phyloP scores from a whole-genome alignment of 1,284 basidiomycete genomes.

The Psilocybe mexicana region DNA sequence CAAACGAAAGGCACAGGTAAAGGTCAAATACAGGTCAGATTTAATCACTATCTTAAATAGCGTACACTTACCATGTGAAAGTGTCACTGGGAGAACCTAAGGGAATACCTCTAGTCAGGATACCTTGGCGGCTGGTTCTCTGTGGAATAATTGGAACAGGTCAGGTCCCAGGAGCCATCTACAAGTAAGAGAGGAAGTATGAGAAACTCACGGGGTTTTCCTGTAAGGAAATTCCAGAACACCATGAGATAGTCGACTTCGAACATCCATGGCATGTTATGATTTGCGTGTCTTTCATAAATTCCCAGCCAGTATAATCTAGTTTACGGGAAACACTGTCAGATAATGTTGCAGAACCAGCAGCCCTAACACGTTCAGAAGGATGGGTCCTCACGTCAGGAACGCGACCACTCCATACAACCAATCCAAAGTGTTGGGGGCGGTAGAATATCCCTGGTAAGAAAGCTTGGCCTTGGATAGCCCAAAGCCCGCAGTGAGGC shows the following conservation, averaged over 20 bases:
- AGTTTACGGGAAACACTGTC: background rate
- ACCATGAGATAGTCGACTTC: constrained; percentile 21
- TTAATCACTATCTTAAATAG: too few species aligned
- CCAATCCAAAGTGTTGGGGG: constrained; percentile 31
- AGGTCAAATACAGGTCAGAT: too few species aligned
- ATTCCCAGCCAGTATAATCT: constrained; percentile 31
- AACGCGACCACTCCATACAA: constrained; percentile 29
- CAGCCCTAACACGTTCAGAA: background rate
- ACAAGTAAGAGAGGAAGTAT: background rate
- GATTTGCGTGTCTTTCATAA: constrained; percentile 25
- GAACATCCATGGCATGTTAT: constrained; percentile 26
- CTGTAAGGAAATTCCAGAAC: constrained; percentile 7
- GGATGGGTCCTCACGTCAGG: constrained; percentile 22
- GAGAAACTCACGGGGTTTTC: background rate
- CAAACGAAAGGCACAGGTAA: too few species aligned
- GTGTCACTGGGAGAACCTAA: too few species aligned
- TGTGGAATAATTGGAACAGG: too few species aligned
- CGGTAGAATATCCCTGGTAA: constrained; percentile 28
- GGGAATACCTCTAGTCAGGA: background rate
- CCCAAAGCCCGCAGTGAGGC: constrained; percentile 27
- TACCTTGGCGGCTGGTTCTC: background rate
- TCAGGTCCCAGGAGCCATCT: background rate
- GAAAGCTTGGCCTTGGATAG: constrained; percentile 28
- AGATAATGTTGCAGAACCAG: background rate
- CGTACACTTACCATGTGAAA: too few species aligned